Percentiles rank a stretch among this genome's conserved stretches.
Conservation (phyloP, 371 early-diverging fungal genomes). For the Synchytrium microbalum region DNA sequence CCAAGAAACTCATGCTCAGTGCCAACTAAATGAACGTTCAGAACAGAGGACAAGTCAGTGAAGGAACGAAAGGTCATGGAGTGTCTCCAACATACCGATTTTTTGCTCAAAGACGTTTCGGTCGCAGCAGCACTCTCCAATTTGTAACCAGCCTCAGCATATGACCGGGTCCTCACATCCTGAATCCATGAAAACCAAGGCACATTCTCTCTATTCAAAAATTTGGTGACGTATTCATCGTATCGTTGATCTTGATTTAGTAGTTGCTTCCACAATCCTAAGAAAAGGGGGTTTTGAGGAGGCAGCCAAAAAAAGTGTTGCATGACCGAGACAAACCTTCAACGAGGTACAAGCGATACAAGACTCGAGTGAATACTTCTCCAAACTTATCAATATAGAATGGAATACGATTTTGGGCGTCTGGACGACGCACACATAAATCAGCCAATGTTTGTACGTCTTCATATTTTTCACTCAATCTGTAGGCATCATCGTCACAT, state of each 20-base stretch:
- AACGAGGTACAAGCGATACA: conserved; percentile 10
- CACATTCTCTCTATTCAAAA: neutral
- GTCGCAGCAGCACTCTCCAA: conserved; percentile 7
- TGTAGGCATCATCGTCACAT: conserved; percentile 10
- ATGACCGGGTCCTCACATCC: conserved; percentile 8
- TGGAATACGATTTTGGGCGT: conserved; percentile 5
- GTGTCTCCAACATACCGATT: conserved; percentile 4
- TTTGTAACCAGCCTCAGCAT: conserved; percentile 8
- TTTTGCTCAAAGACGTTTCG: neutral
- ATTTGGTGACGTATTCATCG: conserved; percentile 9
- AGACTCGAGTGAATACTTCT: conserved; percentile 9
- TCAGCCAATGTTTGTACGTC: conserved; percentile 12
- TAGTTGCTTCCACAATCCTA: conserved; percentile 5
- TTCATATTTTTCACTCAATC: conserved; percentile 14
- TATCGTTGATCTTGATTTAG: conserved; percentile 6
- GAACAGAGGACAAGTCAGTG: neutral
- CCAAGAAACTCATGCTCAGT: neutral
- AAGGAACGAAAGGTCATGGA: neutral
- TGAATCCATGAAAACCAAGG: conserved; percentile 17
- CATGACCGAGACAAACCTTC: no score
- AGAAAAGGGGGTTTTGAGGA: neutral
- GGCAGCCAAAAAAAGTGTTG: no score
- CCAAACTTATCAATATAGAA: conserved; percentile 11
- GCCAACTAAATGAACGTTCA: neutral
- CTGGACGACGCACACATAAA: conserved; percentile 2